Base-by-base conservation (phyloP, 2,329 filamentous ascomycete species). In the Verticillium alfalfae region DNA sequence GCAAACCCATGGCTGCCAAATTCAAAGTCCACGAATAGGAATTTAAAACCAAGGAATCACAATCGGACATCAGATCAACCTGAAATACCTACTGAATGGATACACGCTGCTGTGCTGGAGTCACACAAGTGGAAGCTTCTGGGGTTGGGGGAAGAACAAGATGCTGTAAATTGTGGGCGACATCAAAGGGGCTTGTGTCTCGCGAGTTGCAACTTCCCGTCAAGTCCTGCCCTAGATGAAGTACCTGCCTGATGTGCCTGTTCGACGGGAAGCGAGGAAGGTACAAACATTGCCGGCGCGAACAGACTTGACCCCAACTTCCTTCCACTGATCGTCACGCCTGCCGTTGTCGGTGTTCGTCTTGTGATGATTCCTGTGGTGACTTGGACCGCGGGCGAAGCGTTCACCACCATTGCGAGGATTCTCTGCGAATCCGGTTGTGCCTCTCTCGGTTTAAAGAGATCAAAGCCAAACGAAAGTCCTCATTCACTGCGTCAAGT, bases 131-230 rank as follows among this genome's bases (percentile, higher is more conserved):
- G 45, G 45, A 52, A 52, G 45, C 45, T 52, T 52, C 45, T 52
- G n/a, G 45, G 45, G 45, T 22, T 6, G n/a, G n/a, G 18, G 10
- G 12, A 22, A 18, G 13, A 52, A 18, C 9, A 22, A 18, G 39
- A 18, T 52, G 45, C 45, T 52, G 45, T 22, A 52, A 52, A 8
- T n/a, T 22, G 45, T 22, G n/a, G 45, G 45, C 22, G 45, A 52
- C 18, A 10, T 26, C 45, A 18, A 58, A 31, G 38, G 34, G 57
- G 38, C 16, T 49, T 45, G 38, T 58, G 57, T 49, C 39, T 58
- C 57, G 18, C 31, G 57, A 58, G 57, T 58, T n/a, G 57, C 57
- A 58, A 41, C 57, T 58, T 58, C 57, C 57, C 57, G 57, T 36
- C 22, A 39, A 22, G 57, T 58, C 57, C 39, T 41, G 26, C 26